Evolutionary conservation across 2,329 filamentous ascomycete genomes (phyloP), one percentile per base, ranked within the genome.

Genomic region (Penicillium freii): DNA sequence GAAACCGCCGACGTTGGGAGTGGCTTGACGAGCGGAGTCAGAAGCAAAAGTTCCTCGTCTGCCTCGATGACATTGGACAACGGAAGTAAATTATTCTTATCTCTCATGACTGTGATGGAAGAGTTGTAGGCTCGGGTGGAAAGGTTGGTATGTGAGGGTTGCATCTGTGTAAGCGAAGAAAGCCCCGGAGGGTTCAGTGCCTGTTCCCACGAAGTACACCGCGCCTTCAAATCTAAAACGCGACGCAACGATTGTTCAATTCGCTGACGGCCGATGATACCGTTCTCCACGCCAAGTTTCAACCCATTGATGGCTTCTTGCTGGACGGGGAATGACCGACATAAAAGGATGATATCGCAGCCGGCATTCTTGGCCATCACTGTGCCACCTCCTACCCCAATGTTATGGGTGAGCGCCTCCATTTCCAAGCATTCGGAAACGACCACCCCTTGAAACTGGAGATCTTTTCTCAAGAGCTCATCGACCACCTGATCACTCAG

Each of bases 341-440:
- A 97, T 1, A 97, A 83, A 6, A 97, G 83, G 5, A 97, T 86
- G 52, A 97, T 80, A 73, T 99, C 94, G 71, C 94, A 97, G 15
- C 94, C 94, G 33, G 94, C 93, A 72, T 96, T 94, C 50, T 97
- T 90, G 4, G 94, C 94, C 92, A 97, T 97, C 66, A 97, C 91
- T 0, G 93, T 96, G 13, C 94, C 94, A 40, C 94, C 93, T 65
- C 93, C 92, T 19, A 99, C 92, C n/a, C 93, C 93, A 49, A 97
- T 94, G 67, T 97, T 95, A 70, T 96, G 91, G 62, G 91, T 94
- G 9, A 97, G 82, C 0, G 92, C 92, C 69, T 97, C 92, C 93
- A 97, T 97, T 72, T 97, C 93, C 8, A 97, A 78, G 64, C 93
- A 97, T 71, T 97, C 93, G 0, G 92, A 97, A 49, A 97, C 91